Evolutionary conservation across 2,329 filamentous ascomycete species (phyloP).

Genomic region (Aspergillus bombycis): DNA sequence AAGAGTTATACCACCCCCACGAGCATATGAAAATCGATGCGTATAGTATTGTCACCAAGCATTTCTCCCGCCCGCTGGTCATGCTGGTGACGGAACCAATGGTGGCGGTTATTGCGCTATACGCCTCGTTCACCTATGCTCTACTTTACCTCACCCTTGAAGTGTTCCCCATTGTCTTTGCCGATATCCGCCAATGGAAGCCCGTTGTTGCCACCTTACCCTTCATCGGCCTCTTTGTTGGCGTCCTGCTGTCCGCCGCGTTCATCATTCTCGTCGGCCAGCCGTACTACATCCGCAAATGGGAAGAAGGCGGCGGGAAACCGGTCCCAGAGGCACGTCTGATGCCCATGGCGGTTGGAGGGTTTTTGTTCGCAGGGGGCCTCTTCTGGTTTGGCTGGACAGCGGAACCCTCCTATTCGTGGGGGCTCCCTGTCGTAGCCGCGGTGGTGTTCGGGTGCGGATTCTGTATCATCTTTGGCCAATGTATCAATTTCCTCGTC

Average conservation of each 20-base stretch:
- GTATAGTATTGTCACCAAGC: conserved; percentile 47
- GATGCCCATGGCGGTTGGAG: conserved; percentile 51
- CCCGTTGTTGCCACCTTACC: conserved; percentile 45
- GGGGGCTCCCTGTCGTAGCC: conserved; percentile 18
- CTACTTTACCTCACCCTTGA: conserved; percentile 53
- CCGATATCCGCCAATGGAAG: conserved; percentile 43
- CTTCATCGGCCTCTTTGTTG: conserved; percentile 50
- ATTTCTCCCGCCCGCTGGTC: conserved; percentile 44
- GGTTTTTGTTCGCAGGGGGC: conserved; percentile 46
- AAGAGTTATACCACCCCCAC: conserved; percentile 49
- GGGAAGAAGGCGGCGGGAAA: conserved; percentile 29
- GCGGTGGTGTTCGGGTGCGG: conserved; percentile 49
- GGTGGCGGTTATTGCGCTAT: conserved; percentile 49
- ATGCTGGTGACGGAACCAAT: conserved; percentile 55
- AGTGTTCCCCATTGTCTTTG: conserved; percentile 53
- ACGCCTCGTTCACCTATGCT: conserved; percentile 51
- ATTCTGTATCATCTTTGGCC: conserved; percentile 52
- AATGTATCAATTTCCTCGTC: conserved; percentile 53
- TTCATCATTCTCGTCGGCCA: conserved; percentile 49
- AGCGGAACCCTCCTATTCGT: conserved; percentile 26
- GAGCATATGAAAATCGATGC: conserved; percentile 47
- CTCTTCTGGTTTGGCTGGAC: conserved; percentile 52
- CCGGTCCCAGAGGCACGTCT: conserved; percentile 47
- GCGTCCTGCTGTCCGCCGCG: conserved; percentile 42
- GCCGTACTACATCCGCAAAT: conserved; percentile 37